Conservation (phyloP, 192 early-diverging fungal species). For the Umbelopsis sp. region DNA sequence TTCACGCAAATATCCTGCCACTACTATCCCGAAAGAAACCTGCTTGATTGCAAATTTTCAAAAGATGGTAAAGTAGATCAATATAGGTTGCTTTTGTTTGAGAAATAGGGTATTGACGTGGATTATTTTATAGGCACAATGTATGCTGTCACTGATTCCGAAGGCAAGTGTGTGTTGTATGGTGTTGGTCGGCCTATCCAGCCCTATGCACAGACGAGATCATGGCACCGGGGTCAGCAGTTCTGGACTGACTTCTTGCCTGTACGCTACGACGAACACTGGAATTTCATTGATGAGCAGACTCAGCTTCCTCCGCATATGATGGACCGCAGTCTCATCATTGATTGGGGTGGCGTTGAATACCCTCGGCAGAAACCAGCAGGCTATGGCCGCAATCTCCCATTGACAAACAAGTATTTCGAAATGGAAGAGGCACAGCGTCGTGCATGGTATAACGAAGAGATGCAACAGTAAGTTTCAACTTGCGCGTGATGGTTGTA, state of each 20-base stretch:
- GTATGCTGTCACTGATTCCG: slow-evolving; percentile 74
- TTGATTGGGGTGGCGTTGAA: slow-evolving; percentile 69
- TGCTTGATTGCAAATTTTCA: slow-evolving; percentile 77
- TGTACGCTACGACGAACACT: slow-evolving; percentile 65
- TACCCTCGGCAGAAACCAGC: slow-evolving; percentile 63
- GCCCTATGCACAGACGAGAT: slow-evolving; percentile 45
- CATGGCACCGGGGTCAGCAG: slow-evolving; percentile 70
- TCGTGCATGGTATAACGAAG: slow-evolving; percentile 44
- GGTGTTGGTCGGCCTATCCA: slow-evolving; percentile 60
- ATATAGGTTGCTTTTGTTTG: neutral
- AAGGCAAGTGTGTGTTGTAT: slow-evolving; percentile 72
- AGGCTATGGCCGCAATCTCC: slow-evolving; percentile 59
- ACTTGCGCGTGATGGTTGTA: slow-evolving; percentile 30
- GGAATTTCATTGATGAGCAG: slow-evolving; percentile 71
- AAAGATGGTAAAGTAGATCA: slow-evolving; percentile 57
- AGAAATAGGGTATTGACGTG: neutral
- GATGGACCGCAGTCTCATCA: slow-evolving; percentile 58
- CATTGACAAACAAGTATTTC: slow-evolving; percentile 48
- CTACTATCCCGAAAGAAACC: slow-evolving; percentile 50
- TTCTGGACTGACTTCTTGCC: slow-evolving; percentile 76
- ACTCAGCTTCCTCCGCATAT: slow-evolving; percentile 68
- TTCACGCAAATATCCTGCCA: slow-evolving; percentile 45
- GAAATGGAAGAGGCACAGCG: slow-evolving; percentile 52
- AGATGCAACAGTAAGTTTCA: slow-evolving; percentile 42
- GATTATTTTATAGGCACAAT: slow-evolving; percentile 28